Evolutionary conservation across 108 stramenopile species (phyloP), one percentile per base, ranked within the genome.

Genomic region (Bacterosira constricta): DNA sequence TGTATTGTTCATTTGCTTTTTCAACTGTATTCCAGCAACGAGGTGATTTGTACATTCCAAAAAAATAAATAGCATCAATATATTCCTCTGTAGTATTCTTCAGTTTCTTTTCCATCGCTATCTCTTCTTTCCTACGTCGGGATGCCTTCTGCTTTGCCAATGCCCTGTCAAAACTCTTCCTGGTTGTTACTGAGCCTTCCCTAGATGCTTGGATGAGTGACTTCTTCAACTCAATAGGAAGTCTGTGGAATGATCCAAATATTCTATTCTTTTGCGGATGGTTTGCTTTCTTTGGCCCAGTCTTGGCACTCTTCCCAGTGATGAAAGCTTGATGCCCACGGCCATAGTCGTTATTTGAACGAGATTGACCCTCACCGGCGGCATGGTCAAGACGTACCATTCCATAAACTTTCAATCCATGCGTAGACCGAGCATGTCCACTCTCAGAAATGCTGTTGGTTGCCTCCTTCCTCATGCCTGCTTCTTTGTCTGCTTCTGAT

Each of bases 401-500:
- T 20, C 59, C 59, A 41, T 38, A 60, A 20, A 23, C 41, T 32
- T 55, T 55, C 30, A 55, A 17, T 0, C 32, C 13, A 5, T 55
- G 54, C 27, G 30, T 55, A 1, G 35, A 17, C 35, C 36, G 4
- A 38, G 20, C 1, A 66, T 66, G 9, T 37, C 38, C 6, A 27
- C n/a, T n/a, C n/a, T n/a, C n/a, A n/a, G n/a, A n/a, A n/a, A n/a
- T n/a, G n/a, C n/a, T n/a, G n/a, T n/a, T 66, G 49, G 35, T 66
- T 20, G 64, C 64, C 9, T 53, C 36, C 18, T 29, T 51, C 2
- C 20, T 37, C n/a, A n/a, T n/a, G n/a, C n/a, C n/a, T n/a, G n/a
- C n/a, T n/a, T n/a, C n/a, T n/a, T n/a, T n/a, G n/a, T 66, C 20
- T 4, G 21, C 64, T 15, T 51, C 64, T 2, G 64, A 66, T 20